Percentiles rank a stretch among this genome's conserved stretches.
These are phyloP conservation scores for Wickerhamiella occidentalis DNA, from an alignment of 805 yeast species.

Conservation along the genomic window DNA sequence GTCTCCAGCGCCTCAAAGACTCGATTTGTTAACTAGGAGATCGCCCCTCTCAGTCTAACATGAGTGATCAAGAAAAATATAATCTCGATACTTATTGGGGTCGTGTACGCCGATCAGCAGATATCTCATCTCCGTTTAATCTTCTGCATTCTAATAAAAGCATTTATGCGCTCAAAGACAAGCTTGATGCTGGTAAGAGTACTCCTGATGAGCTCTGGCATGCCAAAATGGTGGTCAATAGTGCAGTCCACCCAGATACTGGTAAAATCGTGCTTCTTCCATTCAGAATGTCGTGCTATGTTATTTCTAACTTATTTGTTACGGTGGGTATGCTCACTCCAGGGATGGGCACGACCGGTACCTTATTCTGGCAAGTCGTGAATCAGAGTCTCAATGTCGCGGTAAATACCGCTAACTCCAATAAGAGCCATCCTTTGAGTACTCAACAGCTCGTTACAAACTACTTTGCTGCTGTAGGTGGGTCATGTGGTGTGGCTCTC, in stretches of 20 bases:
- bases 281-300: conserved; percentile 94
- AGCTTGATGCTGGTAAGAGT: conserved; percentile 59
- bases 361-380: conserved; percentile 94
- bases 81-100: conserved; percentile 83
- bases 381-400: conserved; percentile 96
- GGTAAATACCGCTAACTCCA: conserved; percentile 89
- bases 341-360: conserved; percentile 75
- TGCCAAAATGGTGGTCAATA: conserved; percentile 76
- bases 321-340: conserved; percentile 98
- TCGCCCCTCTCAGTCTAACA: not conserved
- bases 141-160: conserved; percentile 56
- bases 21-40: too few relatives aligned
- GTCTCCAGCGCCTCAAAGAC: too few relatives aligned
- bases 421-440: conserved; percentile 83
- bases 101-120: conserved; percentile 87
- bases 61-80: conserved; percentile 32
- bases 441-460: conserved; percentile 65
- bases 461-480: conserved; percentile 79
- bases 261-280: conserved; percentile 89
- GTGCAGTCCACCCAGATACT: conserved; percentile 92
- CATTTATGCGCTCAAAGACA: conserved; percentile 48
- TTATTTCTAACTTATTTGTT: conserved; percentile 81
- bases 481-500: conserved; percentile 89
- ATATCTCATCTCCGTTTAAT: conserved; percentile 83
- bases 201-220: conserved; percentile 82